Evolutionary conservation across 176 grass and related monocot species (phyloP).

Genomic region (Poa annua): DNA sequence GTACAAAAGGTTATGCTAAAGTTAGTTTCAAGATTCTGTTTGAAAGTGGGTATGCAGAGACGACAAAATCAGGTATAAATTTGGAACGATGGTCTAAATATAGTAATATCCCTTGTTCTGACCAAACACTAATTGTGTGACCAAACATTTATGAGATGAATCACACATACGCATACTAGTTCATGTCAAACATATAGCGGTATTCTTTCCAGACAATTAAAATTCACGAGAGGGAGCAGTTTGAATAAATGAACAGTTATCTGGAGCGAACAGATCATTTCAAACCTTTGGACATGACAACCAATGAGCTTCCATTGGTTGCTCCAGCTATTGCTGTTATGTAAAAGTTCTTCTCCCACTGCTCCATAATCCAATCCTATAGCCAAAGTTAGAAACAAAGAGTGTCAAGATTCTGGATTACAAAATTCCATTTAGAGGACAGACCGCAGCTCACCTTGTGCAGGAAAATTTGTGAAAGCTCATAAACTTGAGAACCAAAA

Average conservation of each 20-base stretch:
- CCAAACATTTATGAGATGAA: not conserved
- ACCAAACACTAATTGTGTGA: not conserved
- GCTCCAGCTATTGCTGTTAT: constrained; percentile 90
- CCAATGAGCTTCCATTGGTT: constrained; percentile 86
- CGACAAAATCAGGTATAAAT: not conserved
- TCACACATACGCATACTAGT: not conserved
- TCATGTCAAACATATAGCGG: not conserved
- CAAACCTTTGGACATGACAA: constrained; percentile 96
- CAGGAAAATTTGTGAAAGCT: constrained; percentile 73
- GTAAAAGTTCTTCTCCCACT: constrained; percentile 92
- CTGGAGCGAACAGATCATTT: not conserved
- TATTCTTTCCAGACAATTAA: not conserved
- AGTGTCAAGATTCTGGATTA: constrained; percentile 19
- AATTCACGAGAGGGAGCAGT: not conserved
- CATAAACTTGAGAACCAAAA: constrained; percentile 80
- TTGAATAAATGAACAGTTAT: not conserved
- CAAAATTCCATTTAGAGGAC: not conserved
- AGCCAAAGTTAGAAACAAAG: constrained; percentile 22
- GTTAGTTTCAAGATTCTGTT: constrained; percentile 13
- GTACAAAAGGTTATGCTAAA: not conserved
- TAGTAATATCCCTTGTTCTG: not conserved
- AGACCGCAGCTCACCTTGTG: constrained; percentile 63
- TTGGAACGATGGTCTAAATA: not conserved
- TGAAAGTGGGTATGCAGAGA: not conserved
- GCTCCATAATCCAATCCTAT: constrained; percentile 95